Percentiles rank a stretch among this genome's conserved stretches.
These are phyloP conservation scores for Monosporascus sp. DNA, from an alignment of 2,329 filamentous ascomycete genomes.

Conservation along the genomic window DNA sequence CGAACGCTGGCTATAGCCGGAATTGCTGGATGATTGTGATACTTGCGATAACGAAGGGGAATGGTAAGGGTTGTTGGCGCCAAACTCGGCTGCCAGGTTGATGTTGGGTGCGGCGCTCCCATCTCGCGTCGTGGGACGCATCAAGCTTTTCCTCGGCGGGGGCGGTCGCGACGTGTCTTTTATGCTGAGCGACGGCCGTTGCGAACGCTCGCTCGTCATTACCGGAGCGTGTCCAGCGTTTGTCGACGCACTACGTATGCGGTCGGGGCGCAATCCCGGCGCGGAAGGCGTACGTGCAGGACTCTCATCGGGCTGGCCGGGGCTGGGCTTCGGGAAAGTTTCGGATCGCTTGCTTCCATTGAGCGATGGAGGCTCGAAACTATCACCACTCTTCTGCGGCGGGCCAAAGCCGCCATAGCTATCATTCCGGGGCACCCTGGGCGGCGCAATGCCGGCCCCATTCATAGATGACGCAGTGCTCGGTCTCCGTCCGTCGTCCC, in stretches of 20 bases:
- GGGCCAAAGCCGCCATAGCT: constrained; percentile 56
- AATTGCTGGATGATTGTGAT: constrained; percentile 61
- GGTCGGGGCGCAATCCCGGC: constrained; percentile 37
- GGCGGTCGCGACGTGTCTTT: constrained; percentile 48
- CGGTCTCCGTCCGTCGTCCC: constrained; percentile 22
- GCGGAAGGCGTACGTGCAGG: constrained; percentile 43
- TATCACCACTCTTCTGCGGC: constrained; percentile 33
- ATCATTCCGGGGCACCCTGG: constrained; percentile 41
- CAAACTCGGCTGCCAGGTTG: constrained; percentile 56
- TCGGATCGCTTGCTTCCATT: constrained; percentile 41
- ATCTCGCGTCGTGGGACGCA: constrained; percentile 36
- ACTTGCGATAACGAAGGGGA: constrained; percentile 57
- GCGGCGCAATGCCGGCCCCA: constrained; percentile 27
- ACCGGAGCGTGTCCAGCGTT: constrained; percentile 15
- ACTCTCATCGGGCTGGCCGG: constrained; percentile 22
- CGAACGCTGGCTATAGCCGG: constrained; percentile 46
- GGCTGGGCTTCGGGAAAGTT: constrained; percentile 43
- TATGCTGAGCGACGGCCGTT: constrained; percentile 38
- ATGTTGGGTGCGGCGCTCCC: constrained; percentile 37
- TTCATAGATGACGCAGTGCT: constrained; percentile 28
- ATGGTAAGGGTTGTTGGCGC: constrained; percentile 59
- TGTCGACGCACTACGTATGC: constrained; percentile 23
- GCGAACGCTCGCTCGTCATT: constrained; percentile 21
- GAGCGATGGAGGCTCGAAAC: constrained; percentile 33
- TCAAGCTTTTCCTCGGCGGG: constrained; percentile 46